A percentile compares a stretch with the other conserved stretches of the same genome.
Conservation (phyloP, 495 filamentous ascomycete genomes). For the Aspergillus asperescens region DNA sequence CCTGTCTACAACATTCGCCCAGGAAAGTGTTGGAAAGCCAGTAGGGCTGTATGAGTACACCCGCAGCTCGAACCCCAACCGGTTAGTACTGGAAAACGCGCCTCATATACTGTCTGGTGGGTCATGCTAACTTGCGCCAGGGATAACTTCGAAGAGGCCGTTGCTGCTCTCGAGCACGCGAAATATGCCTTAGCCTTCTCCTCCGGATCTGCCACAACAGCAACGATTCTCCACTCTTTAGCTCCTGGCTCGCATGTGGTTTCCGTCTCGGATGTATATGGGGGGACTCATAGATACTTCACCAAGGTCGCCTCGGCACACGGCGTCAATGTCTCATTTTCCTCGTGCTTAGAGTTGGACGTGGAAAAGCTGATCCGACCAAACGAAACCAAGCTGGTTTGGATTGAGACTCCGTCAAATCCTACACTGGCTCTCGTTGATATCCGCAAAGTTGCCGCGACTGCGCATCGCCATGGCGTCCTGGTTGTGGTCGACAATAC, state of each 20-base stretch:
- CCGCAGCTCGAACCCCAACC: conserved; percentile 87
- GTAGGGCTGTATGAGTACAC: conserved; percentile 87
- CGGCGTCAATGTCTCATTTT: conserved; percentile 91
- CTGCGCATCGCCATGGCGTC: conserved; percentile 84
- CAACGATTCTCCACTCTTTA: conserved; percentile 86
- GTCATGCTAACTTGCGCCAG: conserved; percentile 30
- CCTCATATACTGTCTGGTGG: background rate
- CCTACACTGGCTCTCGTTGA: conserved; percentile 89
- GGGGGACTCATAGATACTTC: conserved; percentile 97
- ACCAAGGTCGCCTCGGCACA: conserved; percentile 95
- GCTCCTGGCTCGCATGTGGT: conserved; percentile 90
- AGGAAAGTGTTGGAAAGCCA: conserved; percentile 77
- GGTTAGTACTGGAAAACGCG: conserved; percentile 35
- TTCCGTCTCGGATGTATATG: conserved; percentile 95
- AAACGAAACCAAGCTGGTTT: conserved; percentile 82
- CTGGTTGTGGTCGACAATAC: conserved; percentile 98
- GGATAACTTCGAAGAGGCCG: conserved; percentile 84
- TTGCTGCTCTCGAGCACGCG: conserved; percentile 88
- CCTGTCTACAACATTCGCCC: conserved; percentile 88
- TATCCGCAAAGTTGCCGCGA: conserved; percentile 73
- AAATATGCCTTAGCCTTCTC: conserved; percentile 92
- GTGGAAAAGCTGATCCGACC: conserved; percentile 76
- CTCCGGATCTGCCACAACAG: conserved; percentile 91
- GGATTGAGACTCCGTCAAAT: conserved; percentile 96
- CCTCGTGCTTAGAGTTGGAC: conserved; percentile 81